Conservation (phyloP, 1,139 yeast genomes). For the Sugiyamaella japonica region DNA sequence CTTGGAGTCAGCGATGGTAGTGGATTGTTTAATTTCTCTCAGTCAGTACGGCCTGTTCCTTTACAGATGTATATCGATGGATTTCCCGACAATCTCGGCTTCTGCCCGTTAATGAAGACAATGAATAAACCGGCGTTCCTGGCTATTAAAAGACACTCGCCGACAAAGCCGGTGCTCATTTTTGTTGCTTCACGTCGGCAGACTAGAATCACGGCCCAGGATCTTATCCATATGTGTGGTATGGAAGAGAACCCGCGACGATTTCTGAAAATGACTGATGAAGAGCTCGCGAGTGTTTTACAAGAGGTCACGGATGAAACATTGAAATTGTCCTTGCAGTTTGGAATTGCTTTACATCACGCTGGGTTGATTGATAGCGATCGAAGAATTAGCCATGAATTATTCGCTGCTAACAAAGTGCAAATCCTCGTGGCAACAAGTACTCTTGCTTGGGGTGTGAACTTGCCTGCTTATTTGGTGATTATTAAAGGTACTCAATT, state of each 20-base stretch:
- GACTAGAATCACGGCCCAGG: slow-evolving; percentile 91
- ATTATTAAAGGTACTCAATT: slow-evolving; percentile 92
- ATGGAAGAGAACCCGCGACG: slow-evolving; percentile 91
- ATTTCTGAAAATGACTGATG: slow-evolving; percentile 75
- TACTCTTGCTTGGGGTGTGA: slow-evolving; percentile 97
- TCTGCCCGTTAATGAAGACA: slow-evolving; percentile 93
- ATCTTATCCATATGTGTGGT: slow-evolving; percentile 90
- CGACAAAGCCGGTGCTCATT: slow-evolving; percentile 85
- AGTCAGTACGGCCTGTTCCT: slow-evolving; percentile 96
- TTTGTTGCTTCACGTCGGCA: slow-evolving; percentile 98
- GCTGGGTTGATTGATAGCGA: slow-evolving; percentile 95
- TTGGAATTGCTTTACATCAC: slow-evolving; percentile 96
- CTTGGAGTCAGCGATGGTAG: slow-evolving; percentile 68
- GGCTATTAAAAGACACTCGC: slow-evolving; percentile 96
- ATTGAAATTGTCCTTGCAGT: slow-evolving; percentile 75
- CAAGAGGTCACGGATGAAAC: slow-evolving; percentile 85
- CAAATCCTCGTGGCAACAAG: slow-evolving; percentile 93
- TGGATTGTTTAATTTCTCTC: slow-evolving; percentile 91
- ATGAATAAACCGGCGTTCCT: slow-evolving; percentile 98
- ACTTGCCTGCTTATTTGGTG: slow-evolving; percentile 91
- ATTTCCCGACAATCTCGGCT: slow-evolving; percentile 90
- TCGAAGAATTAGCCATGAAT: slow-evolving; percentile 79
- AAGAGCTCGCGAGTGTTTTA: slow-evolving; percentile 65
- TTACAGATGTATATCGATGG: slow-evolving; percentile 98
- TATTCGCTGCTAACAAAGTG: slow-evolving; percentile 81